Conservation (phyloP, 192 early-diverging fungal species). For the Gorgonomyces haynaldii region DNA sequence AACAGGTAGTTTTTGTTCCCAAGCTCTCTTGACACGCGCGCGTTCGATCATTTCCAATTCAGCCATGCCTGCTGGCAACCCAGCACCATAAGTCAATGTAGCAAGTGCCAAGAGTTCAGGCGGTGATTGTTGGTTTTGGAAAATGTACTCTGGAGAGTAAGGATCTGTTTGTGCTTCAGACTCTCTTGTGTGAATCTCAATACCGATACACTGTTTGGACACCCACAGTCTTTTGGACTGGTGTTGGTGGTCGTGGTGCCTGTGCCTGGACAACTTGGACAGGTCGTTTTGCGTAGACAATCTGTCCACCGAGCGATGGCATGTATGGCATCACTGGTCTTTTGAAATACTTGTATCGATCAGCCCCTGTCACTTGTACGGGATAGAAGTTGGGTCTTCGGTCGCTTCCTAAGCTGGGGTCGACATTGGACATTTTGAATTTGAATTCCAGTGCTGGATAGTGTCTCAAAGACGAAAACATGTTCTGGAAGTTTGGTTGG, state of each 20-base stretch:
- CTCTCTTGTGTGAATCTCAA: conserved; percentile 22
- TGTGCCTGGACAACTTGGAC: conserved; percentile 4
- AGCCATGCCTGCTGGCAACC: conserved; percentile 39
- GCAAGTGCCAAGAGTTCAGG: conserved; percentile 48
- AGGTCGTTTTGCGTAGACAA: conserved; percentile 37
- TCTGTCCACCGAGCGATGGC: conserved; percentile 37
- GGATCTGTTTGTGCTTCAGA: conserved; percentile 51
- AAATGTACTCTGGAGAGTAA: conserved; percentile 46
- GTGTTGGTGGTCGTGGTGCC: neutral
- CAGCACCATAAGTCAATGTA: conserved; percentile 39
- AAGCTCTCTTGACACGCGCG: conserved; percentile 43
- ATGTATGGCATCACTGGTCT: conserved; percentile 49
- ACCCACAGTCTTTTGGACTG: conserved; percentile 21
- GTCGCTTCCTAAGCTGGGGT: conserved; percentile 29
- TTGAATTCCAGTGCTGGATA: conserved; percentile 24
- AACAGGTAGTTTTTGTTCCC: conserved; percentile 42
- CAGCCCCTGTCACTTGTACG: conserved; percentile 30
- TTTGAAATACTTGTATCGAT: conserved; percentile 50
- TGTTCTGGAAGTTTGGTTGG: conserved; percentile 40
- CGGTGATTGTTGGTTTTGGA: conserved; percentile 21
- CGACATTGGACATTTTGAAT: conserved; percentile 19
- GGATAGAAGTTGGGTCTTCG: conserved; percentile 17
- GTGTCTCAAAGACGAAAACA: conserved; percentile 41
- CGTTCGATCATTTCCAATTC: conserved; percentile 56
- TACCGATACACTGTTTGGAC: conserved; percentile 45